phyloP scores from a whole-genome alignment of 805 yeast species.

The Wickerhamomyces strasburgensis region DNA sequence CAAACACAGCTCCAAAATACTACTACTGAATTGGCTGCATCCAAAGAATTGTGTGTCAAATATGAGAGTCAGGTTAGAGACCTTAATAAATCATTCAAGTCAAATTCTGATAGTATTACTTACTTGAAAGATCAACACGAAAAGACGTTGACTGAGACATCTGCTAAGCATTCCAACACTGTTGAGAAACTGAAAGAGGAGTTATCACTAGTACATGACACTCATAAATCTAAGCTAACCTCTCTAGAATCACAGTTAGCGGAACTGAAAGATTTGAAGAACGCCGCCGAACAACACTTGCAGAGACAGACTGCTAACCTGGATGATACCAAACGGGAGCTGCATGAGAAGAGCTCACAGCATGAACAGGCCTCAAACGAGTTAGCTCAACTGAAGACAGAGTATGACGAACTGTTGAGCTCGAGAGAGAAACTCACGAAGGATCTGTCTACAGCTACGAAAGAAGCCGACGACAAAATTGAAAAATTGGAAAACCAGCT shows the following conservation, averaged over 20 bases:
- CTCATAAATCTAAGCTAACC: constrained; percentile 1
- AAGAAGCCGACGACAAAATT: neutral
- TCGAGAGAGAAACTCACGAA: constrained; percentile 1
- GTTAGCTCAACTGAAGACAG: constrained; percentile 1
- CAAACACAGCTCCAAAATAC: constrained; percentile 1
- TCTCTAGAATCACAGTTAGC: constrained; percentile 2
- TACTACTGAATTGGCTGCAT: constrained; percentile 12
- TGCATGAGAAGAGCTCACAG: constrained; percentile 1
- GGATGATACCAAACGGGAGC: constrained; percentile 2
- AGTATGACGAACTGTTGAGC: constrained; percentile 2
- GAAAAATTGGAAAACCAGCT: constrained; percentile 5
- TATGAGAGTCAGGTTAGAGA: constrained; percentile 10
- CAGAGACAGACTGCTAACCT: too few species aligned
- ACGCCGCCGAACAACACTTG: too few species aligned
- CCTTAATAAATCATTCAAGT: constrained; percentile 9
- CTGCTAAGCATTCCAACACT: constrained; percentile 4
- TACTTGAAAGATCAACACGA: constrained; percentile 7
- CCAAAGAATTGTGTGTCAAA: constrained; percentile 3
- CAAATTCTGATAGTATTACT: constrained; percentile 1
- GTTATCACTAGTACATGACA: constrained; percentile 4
- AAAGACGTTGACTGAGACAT: neutral
- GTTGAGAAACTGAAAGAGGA: constrained; percentile 5
- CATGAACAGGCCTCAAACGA: neutral
- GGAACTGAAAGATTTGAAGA: neutral
- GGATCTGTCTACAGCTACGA: constrained; percentile 1